Conservation (phyloP, 225 moss, liverwort and hornwort species). For the Sphagnum tenellum region DNA sequence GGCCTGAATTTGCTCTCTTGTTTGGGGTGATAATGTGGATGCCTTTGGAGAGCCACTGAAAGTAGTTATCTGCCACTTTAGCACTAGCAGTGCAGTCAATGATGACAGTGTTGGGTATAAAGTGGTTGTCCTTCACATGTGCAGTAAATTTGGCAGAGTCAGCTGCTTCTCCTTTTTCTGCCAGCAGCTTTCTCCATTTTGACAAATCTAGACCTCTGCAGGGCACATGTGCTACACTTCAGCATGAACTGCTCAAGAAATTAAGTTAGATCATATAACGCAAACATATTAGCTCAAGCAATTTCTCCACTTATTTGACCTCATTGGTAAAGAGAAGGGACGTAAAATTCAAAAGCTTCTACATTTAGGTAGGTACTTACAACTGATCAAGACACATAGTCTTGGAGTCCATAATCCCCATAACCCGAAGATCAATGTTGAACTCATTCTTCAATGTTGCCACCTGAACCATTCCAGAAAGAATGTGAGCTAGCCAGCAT, state of each 20-base stretch:
- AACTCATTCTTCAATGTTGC: slow-evolving; percentile 69
- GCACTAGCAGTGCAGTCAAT: slow-evolving; percentile 94
- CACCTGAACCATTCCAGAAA: slow-evolving; percentile 23
- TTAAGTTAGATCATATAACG: too few relatives aligned
- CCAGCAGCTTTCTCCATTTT: slow-evolving; percentile 64
- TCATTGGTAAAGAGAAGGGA: too few relatives aligned
- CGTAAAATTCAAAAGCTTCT: too few relatives aligned
- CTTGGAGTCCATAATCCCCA: slow-evolving; percentile 76
- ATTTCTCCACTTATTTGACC: too few relatives aligned
- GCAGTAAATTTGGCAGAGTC: slow-evolving; percentile 75
- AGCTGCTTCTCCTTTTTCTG: slow-evolving; percentile 53
- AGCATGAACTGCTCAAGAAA: too few relatives aligned
- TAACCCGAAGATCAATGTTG: slow-evolving; percentile 79
- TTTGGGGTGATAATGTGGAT: slow-evolving; percentile 94
- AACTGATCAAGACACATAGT: slow-evolving; percentile 74
- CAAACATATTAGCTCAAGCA: too few relatives aligned
- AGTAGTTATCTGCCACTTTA: slow-evolving; percentile 65
- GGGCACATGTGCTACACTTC: slow-evolving; percentile 1
- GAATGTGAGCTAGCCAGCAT: background rate
- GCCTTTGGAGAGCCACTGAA: slow-evolving; percentile 79
- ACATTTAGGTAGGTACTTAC: slow-evolving; percentile 28
- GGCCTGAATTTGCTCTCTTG: slow-evolving; percentile 90
- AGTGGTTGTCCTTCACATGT: slow-evolving; percentile 60
- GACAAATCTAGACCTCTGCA: slow-evolving; percentile 77
- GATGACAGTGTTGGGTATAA: slow-evolving; percentile 72